phyloP scores from a whole-genome alignment of 148 eudicot species.

The Rheum nobile region DNA sequence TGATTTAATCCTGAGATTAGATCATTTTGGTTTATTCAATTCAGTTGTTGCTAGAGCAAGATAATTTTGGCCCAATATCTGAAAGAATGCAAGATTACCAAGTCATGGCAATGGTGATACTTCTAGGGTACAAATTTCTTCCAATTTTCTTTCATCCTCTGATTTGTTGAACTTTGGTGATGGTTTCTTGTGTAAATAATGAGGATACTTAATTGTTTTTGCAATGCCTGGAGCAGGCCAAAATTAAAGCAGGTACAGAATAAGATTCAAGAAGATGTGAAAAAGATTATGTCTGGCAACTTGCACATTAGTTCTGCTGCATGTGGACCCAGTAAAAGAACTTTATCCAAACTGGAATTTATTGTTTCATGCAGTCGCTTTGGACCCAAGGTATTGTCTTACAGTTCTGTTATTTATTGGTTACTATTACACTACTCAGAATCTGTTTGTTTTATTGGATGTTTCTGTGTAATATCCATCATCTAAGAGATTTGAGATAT shows the following conservation, averaged over 20 bases:
- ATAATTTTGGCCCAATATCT: slow-evolving; percentile 32
- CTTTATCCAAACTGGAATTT: slow-evolving; percentile 39
- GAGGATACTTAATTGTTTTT: neutral
- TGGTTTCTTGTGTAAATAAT: slow-evolving; percentile 6
- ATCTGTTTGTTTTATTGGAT: neutral
- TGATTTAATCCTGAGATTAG: neutral
- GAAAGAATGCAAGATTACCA: slow-evolving; percentile 83
- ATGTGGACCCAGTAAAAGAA: slow-evolving; percentile 16
- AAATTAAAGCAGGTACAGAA: slow-evolving; percentile 46
- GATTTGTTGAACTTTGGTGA: neutral
- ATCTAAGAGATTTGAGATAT: neutral
- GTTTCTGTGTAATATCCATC: neutral
- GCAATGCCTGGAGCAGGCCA: slow-evolving; percentile 36
- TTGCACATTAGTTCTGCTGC: slow-evolving; percentile 38
- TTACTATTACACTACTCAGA: neutral
- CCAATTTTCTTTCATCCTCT: neutral
- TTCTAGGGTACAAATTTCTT: slow-evolving; percentile 55
- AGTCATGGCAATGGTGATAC: slow-evolving; percentile 77
- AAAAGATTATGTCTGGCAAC: slow-evolving; percentile 58
- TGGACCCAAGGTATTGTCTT: slow-evolving; percentile 64
- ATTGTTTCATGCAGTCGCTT: slow-evolving; percentile 81
- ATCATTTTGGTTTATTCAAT: neutral
- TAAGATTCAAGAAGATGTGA: slow-evolving; percentile 64
- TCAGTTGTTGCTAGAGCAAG: slow-evolving; percentile 72
- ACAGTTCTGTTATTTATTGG: no score